A percentile compares a stretch with the other conserved stretches of the same genome.
Evolutionary conservation across 2,329 filamentous ascomycete genomes (phyloP).

Genomic region (Phymatotrichopsis omnivora): DNA sequence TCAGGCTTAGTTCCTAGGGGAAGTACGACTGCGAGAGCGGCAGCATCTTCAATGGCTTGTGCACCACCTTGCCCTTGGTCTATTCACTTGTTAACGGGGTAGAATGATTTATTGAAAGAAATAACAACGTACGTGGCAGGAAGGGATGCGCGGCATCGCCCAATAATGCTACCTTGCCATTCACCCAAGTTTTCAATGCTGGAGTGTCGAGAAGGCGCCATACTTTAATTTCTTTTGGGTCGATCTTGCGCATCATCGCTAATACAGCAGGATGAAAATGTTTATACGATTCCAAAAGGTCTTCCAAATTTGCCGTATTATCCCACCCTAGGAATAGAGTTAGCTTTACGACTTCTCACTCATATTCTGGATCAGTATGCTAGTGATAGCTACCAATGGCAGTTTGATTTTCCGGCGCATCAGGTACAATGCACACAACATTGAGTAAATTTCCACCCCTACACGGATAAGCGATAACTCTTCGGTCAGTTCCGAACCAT

Average conservation of each 20-base stretch:
- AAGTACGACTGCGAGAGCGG: constrained; percentile 48
- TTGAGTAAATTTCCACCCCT: constrained; percentile 40
- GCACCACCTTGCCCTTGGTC: constrained; percentile 53
- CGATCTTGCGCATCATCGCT: constrained; percentile 6
- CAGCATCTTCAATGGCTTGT: constrained; percentile 57
- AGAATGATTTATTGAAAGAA: no score
- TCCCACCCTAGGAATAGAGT: neutral
- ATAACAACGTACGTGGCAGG: constrained; percentile 45
- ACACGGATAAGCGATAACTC: constrained; percentile 43
- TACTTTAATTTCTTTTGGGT: constrained; percentile 40
- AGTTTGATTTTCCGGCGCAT: constrained; percentile 21
- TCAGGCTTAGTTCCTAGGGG: constrained; percentile 38
- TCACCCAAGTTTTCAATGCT: constrained; percentile 46
- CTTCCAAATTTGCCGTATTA: neutral
- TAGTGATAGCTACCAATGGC: constrained; percentile 1
- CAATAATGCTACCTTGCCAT: constrained; percentile 46
- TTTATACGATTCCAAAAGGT: constrained; percentile 12
- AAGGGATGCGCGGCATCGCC: constrained; percentile 63
- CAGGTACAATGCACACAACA: constrained; percentile 46
- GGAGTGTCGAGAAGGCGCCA: constrained; percentile 56
- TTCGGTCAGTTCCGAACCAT: constrained; percentile 38
- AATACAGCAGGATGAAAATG: constrained; percentile 10
- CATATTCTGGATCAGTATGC: neutral
- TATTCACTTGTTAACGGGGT: no score
- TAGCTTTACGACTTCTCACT: neutral